Conservation (phyloP, 2,329 filamentous ascomycete species). For the Colletotrichum tabaci region DNA sequence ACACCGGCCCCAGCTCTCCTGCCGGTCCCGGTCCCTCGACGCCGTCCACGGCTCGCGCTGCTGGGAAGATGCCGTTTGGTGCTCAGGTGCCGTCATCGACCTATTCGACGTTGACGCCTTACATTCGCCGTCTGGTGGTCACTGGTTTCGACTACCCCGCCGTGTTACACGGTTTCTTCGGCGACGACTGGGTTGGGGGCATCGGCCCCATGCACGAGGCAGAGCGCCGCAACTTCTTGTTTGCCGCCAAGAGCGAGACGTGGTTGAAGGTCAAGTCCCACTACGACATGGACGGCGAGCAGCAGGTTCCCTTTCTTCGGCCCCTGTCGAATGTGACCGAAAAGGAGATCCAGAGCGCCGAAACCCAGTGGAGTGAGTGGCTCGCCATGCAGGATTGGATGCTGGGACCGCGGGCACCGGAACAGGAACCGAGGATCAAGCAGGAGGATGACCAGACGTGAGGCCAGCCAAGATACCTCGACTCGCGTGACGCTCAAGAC, state of each 20-base stretch:
- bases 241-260: slow-evolving; percentile 91
- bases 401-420: slow-evolving; percentile 84
- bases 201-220: slow-evolving; percentile 88
- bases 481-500: neutral
- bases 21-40: slow-evolving; percentile 50
- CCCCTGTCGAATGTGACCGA: slow-evolving; percentile 84
- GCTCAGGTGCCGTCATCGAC: slow-evolving; percentile 48
- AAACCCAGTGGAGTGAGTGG: slow-evolving; percentile 94
- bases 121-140: slow-evolving; percentile 89
- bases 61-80: slow-evolving; percentile 50
- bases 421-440: slow-evolving; percentile 37
- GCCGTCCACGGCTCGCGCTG: slow-evolving; percentile 46
- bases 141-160: slow-evolving; percentile 91
- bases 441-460: slow-evolving; percentile 27
- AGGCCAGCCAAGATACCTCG: neutral
- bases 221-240: slow-evolving; percentile 94
- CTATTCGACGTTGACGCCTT: slow-evolving; percentile 83
- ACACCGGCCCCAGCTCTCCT: slow-evolving; percentile 52
- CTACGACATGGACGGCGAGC: slow-evolving; percentile 89
- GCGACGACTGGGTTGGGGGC: slow-evolving; percentile 89
- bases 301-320: slow-evolving; percentile 88
- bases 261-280: slow-evolving; percentile 92
- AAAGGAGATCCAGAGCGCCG: slow-evolving; percentile 85
- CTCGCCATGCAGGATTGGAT: slow-evolving; percentile 98
- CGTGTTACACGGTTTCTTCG: slow-evolving; percentile 96